A percentile compares a stretch with the other conserved stretches of the same genome.
phyloP scores from a whole-genome alignment of 768 basidiomycete genomes.

The Termitomyces sp. region DNA sequence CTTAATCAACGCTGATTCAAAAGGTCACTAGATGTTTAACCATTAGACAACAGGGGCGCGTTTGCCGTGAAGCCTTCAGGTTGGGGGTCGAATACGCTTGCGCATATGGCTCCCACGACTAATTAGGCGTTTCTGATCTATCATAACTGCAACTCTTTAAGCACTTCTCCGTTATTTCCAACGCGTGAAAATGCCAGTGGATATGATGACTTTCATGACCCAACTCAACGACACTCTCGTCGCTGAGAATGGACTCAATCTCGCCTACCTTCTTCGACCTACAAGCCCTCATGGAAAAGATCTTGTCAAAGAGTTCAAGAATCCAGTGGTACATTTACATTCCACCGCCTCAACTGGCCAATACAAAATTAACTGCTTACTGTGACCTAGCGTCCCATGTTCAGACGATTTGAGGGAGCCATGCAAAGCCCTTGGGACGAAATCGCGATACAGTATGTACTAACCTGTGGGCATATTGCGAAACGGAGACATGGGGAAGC shows the following conservation, averaged over 20 bases:
- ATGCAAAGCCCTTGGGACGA: slow-evolving; percentile 82
- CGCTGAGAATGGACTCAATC: slow-evolving; percentile 59
- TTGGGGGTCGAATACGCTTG: not conserved
- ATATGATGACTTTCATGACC: slow-evolving; percentile 55
- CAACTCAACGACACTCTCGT: slow-evolving; percentile 59
- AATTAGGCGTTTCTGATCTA: not conserved
- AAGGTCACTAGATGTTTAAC: not conserved
- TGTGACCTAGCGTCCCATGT: slow-evolving; percentile 26
- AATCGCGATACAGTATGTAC: slow-evolving; percentile 76
- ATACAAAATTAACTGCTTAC: not conserved
- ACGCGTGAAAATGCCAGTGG: slow-evolving; percentile 33
- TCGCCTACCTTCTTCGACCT: slow-evolving; percentile 72
- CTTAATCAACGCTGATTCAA: not conserved
- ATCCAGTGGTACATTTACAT: slow-evolving; percentile 36
- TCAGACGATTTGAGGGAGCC: slow-evolving; percentile 51
- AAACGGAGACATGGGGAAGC: slow-evolving; percentile 66
- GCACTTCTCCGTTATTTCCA: not conserved
- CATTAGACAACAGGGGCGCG: too few relatives aligned
- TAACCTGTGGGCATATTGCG: slow-evolving; percentile 67
- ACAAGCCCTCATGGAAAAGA: slow-evolving; percentile 76
- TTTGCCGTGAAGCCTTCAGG: too few relatives aligned
- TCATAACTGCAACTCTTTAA: not conserved
- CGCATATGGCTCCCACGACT: not conserved
- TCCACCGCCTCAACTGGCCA: not conserved
- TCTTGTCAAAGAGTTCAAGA: slow-evolving; percentile 66